Evolutionary conservation across 1,284 basidiomycete species (phyloP).

Genomic region (Pseudozyma pruni): DNA sequence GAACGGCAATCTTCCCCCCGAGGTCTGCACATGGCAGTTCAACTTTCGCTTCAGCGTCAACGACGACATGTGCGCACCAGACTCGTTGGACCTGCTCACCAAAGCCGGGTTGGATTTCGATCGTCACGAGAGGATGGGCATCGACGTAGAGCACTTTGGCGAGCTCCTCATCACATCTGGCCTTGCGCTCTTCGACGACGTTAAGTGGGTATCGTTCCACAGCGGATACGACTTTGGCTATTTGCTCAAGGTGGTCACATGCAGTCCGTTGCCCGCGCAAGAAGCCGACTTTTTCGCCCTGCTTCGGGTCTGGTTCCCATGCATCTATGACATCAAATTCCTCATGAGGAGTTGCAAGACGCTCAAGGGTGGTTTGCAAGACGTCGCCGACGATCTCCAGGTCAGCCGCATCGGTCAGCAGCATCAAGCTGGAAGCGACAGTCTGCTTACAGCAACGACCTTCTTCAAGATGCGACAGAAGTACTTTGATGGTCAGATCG

Average conservation of each 20-base stretch:
- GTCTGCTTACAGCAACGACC: constrained; percentile 87
- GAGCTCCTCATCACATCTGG: constrained; percentile 97
- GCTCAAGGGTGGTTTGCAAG: constrained; percentile 91
- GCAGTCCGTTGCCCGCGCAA: constrained; percentile 83
- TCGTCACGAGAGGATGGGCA: constrained; percentile 89
- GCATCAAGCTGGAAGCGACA: constrained; percentile 96
- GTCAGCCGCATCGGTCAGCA: constrained; percentile 89
- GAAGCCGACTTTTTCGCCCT: constrained; percentile 92
- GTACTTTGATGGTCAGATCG: constrained; percentile 87
- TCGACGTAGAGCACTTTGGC: constrained; percentile 92
- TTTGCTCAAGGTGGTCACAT: constrained; percentile 92
- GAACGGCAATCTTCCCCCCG: constrained; percentile 83
- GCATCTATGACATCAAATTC: constrained; percentile 97
- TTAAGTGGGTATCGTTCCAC: constrained; percentile 98
- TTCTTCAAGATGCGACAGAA: constrained; percentile 95
- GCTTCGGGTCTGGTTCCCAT: constrained; percentile 92
- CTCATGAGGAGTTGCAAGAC: constrained; percentile 89
- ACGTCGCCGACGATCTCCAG: constrained; percentile 92
- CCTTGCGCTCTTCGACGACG: constrained; percentile 86
- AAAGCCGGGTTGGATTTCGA: constrained; percentile 97
- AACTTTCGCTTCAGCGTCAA: constrained; percentile 93
- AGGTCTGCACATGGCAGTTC: constrained; percentile 96
- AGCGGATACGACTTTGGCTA: constrained; percentile 99
- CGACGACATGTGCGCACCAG: constrained; percentile 97
- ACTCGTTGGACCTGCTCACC: constrained; percentile 91